These are phyloP conservation scores for Cnidoscolus chayamansa DNA, from an alignment of 441 rosid species.

Conservation along the genomic window DNA sequence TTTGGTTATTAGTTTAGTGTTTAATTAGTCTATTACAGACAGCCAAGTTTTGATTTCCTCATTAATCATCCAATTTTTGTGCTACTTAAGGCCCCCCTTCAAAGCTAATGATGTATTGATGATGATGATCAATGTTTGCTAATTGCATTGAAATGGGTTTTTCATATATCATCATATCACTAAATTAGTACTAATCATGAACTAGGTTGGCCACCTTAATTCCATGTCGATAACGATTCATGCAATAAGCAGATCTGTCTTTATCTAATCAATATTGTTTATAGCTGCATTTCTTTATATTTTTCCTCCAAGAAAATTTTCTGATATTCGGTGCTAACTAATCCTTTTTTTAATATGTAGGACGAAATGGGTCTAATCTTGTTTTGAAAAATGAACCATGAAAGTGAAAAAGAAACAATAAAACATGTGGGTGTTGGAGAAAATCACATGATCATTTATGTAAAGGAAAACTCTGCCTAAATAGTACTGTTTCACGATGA, in stretches of 20 bases:
- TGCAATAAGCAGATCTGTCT: no score
- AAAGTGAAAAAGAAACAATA: conserved; percentile 24
- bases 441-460: conserved; percentile 32
- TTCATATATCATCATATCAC: conserved; percentile 12
- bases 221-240: no score
- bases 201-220: conserved; percentile 20
- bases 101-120: conserved; percentile 19
- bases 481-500: no score
- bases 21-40: no score
- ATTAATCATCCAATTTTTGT: conserved; percentile 15
- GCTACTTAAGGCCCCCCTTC: conserved; percentile 6
- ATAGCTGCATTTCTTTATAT: no score
- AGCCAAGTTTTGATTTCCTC: conserved; percentile 11
- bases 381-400: neutral
- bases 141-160: no score
- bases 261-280: no score
- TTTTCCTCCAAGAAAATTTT: no score
- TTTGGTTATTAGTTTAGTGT: no score
- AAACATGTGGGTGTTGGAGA: conserved; percentile 34
- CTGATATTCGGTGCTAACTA: no score
- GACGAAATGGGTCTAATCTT: neutral
- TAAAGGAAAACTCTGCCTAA: no score
- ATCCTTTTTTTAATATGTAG: no score
- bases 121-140: conserved; percentile 8
- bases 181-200: conserved; percentile 19